Percentiles rank a stretch among this genome's conserved stretches.
These are phyloP conservation scores for Colletotrichum tanaceti DNA, from an alignment of 2,329 filamentous ascomycete species.

Conservation along the genomic window DNA sequence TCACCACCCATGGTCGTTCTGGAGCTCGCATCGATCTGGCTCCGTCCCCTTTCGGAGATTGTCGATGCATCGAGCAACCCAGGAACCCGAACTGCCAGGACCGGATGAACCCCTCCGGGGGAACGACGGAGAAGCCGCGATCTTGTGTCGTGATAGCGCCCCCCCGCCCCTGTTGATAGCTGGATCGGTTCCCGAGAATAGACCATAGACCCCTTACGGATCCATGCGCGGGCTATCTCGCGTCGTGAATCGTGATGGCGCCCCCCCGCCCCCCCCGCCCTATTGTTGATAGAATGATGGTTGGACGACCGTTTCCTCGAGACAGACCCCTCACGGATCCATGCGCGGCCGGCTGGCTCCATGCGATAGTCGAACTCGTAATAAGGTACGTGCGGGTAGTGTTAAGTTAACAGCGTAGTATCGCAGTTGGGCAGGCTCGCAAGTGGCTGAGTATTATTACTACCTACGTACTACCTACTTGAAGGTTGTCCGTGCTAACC, in stretches of 20 bases:
- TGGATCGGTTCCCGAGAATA: too few relatives aligned
- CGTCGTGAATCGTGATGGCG: too few relatives aligned
- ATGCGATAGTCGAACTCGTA: slow-evolving; percentile 14
- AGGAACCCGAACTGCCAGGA: too few relatives aligned
- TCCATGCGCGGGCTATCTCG: too few relatives aligned
- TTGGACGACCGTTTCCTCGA: too few relatives aligned
- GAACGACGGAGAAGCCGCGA: slow-evolving; percentile 2
- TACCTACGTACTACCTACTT: too few relatives aligned
- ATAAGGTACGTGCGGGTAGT: slow-evolving; percentile 27
- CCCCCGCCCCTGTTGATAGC: slow-evolving; percentile 11
- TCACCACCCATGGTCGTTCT: background rate
- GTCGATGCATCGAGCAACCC: slow-evolving; percentile 12
- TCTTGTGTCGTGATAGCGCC: slow-evolving; percentile 3
- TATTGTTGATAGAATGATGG: too few relatives aligned
- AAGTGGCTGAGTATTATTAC: slow-evolving; percentile 17
- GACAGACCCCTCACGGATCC: slow-evolving; percentile 13
- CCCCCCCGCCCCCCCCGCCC: too few relatives aligned
- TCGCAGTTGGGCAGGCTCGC: slow-evolving; percentile 24
- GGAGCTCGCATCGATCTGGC: slow-evolving; percentile 14
- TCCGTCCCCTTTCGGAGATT: slow-evolving; percentile 15
- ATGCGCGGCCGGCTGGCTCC: slow-evolving; percentile 16
- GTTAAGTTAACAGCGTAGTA: too few relatives aligned
- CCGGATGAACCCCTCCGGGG: background rate
- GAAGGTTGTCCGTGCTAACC: too few relatives aligned
- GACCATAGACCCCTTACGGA: too few relatives aligned